phyloP scores from a whole-genome alignment of 768 basidiomycete species.

The Boletus rubropictus region DNA sequence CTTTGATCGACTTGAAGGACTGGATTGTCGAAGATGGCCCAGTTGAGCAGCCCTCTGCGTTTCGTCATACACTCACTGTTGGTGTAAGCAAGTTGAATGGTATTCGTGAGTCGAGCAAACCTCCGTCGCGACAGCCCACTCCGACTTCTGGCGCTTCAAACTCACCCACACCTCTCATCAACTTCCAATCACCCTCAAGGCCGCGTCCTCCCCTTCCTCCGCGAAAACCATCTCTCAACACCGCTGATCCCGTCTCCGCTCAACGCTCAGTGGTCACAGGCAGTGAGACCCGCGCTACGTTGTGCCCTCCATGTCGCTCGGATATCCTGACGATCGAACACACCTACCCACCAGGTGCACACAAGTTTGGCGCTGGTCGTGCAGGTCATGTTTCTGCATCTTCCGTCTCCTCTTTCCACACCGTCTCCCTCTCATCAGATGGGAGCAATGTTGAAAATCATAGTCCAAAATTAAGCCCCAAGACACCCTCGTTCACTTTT shows the following conservation, averaged over 20 bases:
- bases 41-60: conserved; percentile 16
- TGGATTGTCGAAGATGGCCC: conserved; percentile 67
- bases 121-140: conserved; percentile 14
- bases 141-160: conserved; percentile 3
- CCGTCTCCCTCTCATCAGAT: conserved; percentile 74
- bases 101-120: conserved; percentile 20
- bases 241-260: conserved; percentile 37
- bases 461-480: conserved; percentile 16
- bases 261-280: conserved; percentile 21
- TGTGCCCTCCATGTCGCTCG: conserved; percentile 31
- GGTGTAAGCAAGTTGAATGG: conserved; percentile 14
- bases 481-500: conserved; percentile 43
- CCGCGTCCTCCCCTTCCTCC: conserved; percentile 59
- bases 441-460: conserved; percentile 28
- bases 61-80: conserved; percentile 7
- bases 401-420: conserved; percentile 79
- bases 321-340: conserved; percentile 55
- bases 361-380: conserved; percentile 30
- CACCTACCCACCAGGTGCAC: conserved; percentile 45
- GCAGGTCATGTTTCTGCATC: conserved; percentile 55
- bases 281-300: conserved; percentile 15
- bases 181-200: conserved; percentile 47
- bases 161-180: conserved; percentile 44
- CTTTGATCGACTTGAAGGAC: conserved; percentile 66
- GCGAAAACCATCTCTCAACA: conserved; percentile 52